Base-by-base conservation (phyloP, 371 early-diverging fungal genomes). In the Phascolomyces articulosus region DNA sequence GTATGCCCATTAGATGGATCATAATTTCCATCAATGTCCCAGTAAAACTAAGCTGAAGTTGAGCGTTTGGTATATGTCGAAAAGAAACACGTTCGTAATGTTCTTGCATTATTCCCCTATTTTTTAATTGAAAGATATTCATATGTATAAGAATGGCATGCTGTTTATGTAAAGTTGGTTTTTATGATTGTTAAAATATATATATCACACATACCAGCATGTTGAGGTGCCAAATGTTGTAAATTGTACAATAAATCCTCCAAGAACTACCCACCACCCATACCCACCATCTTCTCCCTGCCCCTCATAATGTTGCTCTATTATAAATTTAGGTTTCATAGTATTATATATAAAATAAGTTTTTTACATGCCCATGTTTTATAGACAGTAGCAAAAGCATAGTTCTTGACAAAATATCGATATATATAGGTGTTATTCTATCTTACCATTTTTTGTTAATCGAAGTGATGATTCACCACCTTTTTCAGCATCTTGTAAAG, bases 181-280 rank as follows among this genome's bases (percentile, higher is more conserved):
- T n/a, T n/a, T n/a, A n/a, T n/a, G n/a, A n/a, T n/a, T n/a, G n/a
- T n/a, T n/a, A n/a, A n/a, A n/a, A n/a, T n/a, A n/a, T n/a, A n/a
- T n/a, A n/a, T n/a, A n/a, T n/a, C n/a, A n/a, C n/a, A 44, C 60
- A 67, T 74, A 70, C 78, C 78, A 78, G 24, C 73, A 67, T 21
- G 72, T 62, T 11, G 70, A 59, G 2, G 70, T 60, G 40, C 90
- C 90, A 56, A 88, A 84, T 13, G 80, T 78, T 40, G 79, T 77
- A 60, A 86, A 75, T 57, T 86, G 82, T 55, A 83, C 82, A 13
- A 85, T 58, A 67, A 85, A 90, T 4, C 79, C 79, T 2, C 85
- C 76, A 0, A 77, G 60, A 4, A 87, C 87, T 3, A 87, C 84
- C 0, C 80, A 40, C 89, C 89, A 91, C 0, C 83, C 89, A 47